phyloP scores from a whole-genome alignment of 2,329 filamentous ascomycete genomes.

The Aspergillus candidus region DNA sequence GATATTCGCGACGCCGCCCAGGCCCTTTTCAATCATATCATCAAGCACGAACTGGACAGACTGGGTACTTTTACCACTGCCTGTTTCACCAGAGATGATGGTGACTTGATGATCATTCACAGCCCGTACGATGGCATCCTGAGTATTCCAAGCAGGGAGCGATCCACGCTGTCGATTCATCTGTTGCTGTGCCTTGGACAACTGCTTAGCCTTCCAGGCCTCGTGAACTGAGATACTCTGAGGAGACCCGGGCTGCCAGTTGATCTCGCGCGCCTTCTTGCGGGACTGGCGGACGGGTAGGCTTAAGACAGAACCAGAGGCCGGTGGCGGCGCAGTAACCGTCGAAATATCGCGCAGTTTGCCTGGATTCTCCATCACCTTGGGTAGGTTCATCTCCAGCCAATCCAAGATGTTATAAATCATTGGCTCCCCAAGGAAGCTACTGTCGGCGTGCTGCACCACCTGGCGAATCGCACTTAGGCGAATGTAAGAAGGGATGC shows the following conservation, averaged over 20 bases:
- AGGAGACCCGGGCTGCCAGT: slow-evolving; percentile 55
- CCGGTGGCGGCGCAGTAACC: slow-evolving; percentile 53
- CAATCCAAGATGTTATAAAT: slow-evolving; percentile 86
- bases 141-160: slow-evolving; percentile 82
- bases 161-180: slow-evolving; percentile 68
- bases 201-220: slow-evolving; percentile 65
- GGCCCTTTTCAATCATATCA: slow-evolving; percentile 69
- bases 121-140: slow-evolving; percentile 67
- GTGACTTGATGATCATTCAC: slow-evolving; percentile 78
- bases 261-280: slow-evolving; percentile 53
- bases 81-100: slow-evolving; percentile 95
- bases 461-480: slow-evolving; percentile 78
- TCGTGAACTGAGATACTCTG: slow-evolving; percentile 54
- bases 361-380: slow-evolving; percentile 79
- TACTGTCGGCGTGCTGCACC: slow-evolving; percentile 62
- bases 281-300: slow-evolving; percentile 24
- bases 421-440: slow-evolving; percentile 78
- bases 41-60: slow-evolving; percentile 94
- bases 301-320: slow-evolving; percentile 12
- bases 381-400: slow-evolving; percentile 76
- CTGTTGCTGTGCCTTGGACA: slow-evolving; percentile 58
- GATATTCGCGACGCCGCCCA: slow-evolving; percentile 77
- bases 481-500: slow-evolving; percentile 85
- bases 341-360: slow-evolving; percentile 77
- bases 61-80: slow-evolving; percentile 94